Conservation (phyloP, 2,329 filamentous ascomycete species). For the Cucurbitaria berberidis region DNA sequence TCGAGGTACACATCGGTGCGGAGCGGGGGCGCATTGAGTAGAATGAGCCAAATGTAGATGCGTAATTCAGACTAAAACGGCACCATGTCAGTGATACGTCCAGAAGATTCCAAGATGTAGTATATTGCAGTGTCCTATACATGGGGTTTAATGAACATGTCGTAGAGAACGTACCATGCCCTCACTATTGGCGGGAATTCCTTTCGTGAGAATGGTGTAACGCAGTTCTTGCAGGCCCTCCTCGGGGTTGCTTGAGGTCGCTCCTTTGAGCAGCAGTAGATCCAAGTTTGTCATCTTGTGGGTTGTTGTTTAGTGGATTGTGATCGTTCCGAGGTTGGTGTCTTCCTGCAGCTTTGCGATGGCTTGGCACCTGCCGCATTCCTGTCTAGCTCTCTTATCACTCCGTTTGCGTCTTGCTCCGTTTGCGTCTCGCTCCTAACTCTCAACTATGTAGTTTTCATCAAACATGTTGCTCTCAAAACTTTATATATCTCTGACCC, state of each 20-base stretch:
- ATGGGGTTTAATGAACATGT: neutral
- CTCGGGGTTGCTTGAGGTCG: conserved; percentile 71
- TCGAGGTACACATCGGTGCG: conserved; percentile 86
- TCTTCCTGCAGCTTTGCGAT: neutral
- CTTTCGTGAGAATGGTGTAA: conserved; percentile 75
- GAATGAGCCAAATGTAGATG: conserved; percentile 95
- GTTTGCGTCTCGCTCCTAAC: neutral
- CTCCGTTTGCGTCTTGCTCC: no score
- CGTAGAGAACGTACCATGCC: conserved; percentile 68
- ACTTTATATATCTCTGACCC: no score
- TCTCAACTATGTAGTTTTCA: neutral
- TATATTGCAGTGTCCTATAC: neutral
- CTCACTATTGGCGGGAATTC: conserved; percentile 77
- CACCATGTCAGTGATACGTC: conserved; percentile 3
- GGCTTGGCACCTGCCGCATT: neutral
- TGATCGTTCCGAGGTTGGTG: conserved; percentile 6
- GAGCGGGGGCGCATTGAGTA: conserved; percentile 85
- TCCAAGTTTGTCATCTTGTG: conserved; percentile 62
- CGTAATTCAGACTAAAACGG: conserved; percentile 77
- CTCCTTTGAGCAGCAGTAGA: conserved; percentile 78
- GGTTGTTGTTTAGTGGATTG: conserved; percentile 13
- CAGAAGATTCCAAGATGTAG: neutral
- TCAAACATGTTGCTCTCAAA: no score
- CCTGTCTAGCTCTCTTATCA: no score
- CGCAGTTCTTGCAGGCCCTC: conserved; percentile 73